Evolutionary conservation across 2,329 filamentous ascomycete genomes (phyloP).

Genomic region (Teratosphaeria pseudoeucalypti): DNA sequence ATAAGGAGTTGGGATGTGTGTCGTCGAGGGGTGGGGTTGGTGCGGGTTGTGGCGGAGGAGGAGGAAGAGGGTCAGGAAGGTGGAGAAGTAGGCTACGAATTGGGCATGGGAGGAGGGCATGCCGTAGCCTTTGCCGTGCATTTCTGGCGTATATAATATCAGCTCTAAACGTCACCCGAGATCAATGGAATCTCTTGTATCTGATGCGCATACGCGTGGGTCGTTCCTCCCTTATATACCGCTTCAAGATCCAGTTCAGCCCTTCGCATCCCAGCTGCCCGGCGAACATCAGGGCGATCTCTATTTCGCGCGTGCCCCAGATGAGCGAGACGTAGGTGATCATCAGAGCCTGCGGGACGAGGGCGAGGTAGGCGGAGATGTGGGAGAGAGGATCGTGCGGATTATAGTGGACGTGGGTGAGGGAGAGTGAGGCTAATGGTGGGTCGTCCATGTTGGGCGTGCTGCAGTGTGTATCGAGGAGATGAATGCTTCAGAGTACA

Average conservation of each 20-base stretch:
- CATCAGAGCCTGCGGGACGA: constrained; percentile 83
- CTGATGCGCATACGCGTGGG: constrained; percentile 53
- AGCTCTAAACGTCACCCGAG: neutral
- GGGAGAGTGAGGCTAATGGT: constrained; percentile 75
- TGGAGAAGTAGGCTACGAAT: constrained; percentile 83
- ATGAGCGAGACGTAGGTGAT: constrained; percentile 83
- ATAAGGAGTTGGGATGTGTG: constrained; percentile 48
- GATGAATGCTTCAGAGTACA: neutral
- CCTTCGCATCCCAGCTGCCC: constrained; percentile 89
- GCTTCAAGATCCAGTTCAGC: constrained; percentile 80
- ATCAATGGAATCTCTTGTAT: too few relatives aligned
- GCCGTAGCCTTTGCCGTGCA: constrained; percentile 86
- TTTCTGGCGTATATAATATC: constrained; percentile 35
- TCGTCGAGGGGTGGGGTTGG: constrained; percentile 31
- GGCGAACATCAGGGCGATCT: constrained; percentile 79
- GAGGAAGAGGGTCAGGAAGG: constrained; percentile 76
- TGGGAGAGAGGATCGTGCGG: constrained; percentile 76
- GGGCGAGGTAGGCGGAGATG: constrained; percentile 83
- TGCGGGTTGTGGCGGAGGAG: constrained; percentile 62
- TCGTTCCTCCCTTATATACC: constrained; percentile 83
- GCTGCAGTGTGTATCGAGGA: neutral
- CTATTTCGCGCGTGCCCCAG: constrained; percentile 82
- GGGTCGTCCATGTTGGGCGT: constrained; percentile 33
- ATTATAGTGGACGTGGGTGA: constrained; percentile 97
- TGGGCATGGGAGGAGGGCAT: constrained; percentile 96